phyloP scores from a whole-genome alignment of 192 early-diverging fungal species.

The Piromyces sp. region DNA sequence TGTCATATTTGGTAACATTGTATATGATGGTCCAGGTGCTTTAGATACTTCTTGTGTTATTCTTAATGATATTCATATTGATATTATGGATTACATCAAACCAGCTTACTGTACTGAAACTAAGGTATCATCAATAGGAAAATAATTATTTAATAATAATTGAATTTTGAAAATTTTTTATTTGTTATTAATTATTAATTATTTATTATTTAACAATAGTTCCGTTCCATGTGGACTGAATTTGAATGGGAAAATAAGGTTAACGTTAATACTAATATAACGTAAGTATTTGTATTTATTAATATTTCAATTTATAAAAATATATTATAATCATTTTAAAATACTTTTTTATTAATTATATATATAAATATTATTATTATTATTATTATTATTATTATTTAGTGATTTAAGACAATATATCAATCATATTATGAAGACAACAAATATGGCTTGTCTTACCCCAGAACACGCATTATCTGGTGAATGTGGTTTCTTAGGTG shows the following conservation, averaged over 20 bases:
- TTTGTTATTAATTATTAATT: conserved; percentile 1
- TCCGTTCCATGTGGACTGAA: conserved; percentile 97
- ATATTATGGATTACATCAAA: conserved; percentile 99
- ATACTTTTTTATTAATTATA: too few species aligned
- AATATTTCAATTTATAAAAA: too few species aligned
- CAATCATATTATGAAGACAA: conserved; percentile 81
- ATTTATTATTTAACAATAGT: too few species aligned
- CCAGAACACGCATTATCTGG: conserved; percentile 78
- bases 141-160: too few species aligned
- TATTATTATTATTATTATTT: background rate
- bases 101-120: conserved; percentile 76
- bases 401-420: conserved; percentile 77
- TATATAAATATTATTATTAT: background rate
- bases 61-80: conserved; percentile 93
- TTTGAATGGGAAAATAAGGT: conserved; percentile 99
- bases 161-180: too few species aligned
- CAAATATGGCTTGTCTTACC: conserved; percentile 96
- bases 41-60: conserved; percentile 81
- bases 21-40: conserved; percentile 90
- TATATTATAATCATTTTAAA: too few species aligned
- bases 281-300: too few species aligned
- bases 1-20: conserved; percentile 95
- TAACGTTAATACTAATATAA: conserved; percentile 83
- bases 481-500: conserved; percentile 93
- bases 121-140: conserved; percentile 25